Conservation (phyloP, 2,329 filamentous ascomycete species). For the Colletotrichum sp. region DNA sequence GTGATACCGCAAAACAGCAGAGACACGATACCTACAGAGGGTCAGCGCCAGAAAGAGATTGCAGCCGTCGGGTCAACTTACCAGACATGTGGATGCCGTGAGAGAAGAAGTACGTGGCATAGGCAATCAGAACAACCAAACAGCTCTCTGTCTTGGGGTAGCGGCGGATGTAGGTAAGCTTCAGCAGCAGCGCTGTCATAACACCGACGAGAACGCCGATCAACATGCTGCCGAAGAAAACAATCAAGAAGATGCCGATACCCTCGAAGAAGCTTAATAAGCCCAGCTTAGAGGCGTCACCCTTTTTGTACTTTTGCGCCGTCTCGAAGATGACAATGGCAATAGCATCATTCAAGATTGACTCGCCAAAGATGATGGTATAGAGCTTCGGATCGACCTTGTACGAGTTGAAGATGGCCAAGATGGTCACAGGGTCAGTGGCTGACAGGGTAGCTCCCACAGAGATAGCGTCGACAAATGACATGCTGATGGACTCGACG, state of each 20-base stretch:
- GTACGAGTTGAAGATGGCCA: slow-evolving; percentile 99
- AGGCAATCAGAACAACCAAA: slow-evolving; percentile 90
- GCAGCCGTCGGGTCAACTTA: slow-evolving; percentile 52
- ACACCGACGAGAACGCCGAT: slow-evolving; percentile 91
- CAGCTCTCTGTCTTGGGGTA: slow-evolving; percentile 98
- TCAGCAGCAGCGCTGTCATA: slow-evolving; percentile 83
- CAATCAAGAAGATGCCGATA: slow-evolving; percentile 90
- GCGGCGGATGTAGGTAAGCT: slow-evolving; percentile 91
- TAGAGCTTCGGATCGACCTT: slow-evolving; percentile 99
- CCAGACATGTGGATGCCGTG: slow-evolving; percentile 96
- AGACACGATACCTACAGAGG: slow-evolving; percentile 81
- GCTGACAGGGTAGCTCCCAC: slow-evolving; percentile 96
- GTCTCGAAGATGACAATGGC: slow-evolving; percentile 99
- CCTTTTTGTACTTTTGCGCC: slow-evolving; percentile 88
- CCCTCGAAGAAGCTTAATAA: slow-evolving; percentile 87
- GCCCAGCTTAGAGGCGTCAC: slow-evolving; percentile 73
- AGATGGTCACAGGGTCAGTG: slow-evolving; percentile 95
- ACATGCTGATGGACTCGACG: slow-evolving; percentile 83
- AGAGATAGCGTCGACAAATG: slow-evolving; percentile 94
- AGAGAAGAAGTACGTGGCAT: slow-evolving; percentile 97
- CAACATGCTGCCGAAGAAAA: slow-evolving; percentile 92
- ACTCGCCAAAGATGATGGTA: slow-evolving; percentile 98
- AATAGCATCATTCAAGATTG: slow-evolving; percentile 96
- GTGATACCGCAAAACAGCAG: slow-evolving; percentile 98
- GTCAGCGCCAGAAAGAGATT: not conserved